Conservation (phyloP, 306 rosid species). For the Dalbergia cochinchinensis region DNA sequence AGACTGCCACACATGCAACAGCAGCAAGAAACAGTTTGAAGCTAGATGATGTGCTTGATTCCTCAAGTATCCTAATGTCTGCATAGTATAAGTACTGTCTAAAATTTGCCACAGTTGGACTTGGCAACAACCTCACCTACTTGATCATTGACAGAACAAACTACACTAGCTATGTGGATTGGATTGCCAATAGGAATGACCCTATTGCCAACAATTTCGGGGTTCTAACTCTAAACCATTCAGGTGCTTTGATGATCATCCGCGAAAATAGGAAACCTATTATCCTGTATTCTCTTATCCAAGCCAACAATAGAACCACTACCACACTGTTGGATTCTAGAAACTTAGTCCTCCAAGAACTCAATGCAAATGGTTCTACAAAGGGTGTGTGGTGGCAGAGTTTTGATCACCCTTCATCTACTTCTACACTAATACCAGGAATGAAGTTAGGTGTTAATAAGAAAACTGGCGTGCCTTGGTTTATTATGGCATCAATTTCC, state of each 20-base stretch:
- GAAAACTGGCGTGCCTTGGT: not conserved
- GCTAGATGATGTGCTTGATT: slow-evolving; percentile 19
- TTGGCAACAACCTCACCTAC: not conserved
- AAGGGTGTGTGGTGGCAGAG: slow-evolving; percentile 37
- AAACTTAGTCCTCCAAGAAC: slow-evolving; percentile 32
- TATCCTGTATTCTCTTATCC: not conserved
- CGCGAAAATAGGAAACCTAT: slow-evolving; percentile 11
- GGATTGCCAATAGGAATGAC: slow-evolving; percentile 32
- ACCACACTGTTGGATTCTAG: slow-evolving; percentile 34
- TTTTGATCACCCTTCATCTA: slow-evolving; percentile 27
- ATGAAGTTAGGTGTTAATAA: slow-evolving; percentile 22
- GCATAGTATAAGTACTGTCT: not conserved
- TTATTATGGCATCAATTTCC: not conserved
- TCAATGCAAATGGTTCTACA: not conserved
- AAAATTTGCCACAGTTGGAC: not conserved
- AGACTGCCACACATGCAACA: not conserved
- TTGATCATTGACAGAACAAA: too few relatives aligned
- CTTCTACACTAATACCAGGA: not conserved
- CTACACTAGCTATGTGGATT: not conserved
- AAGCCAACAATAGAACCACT: not conserved
- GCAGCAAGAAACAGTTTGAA: slow-evolving; percentile 1
- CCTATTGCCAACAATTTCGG: slow-evolving; percentile 9
- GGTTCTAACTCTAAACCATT: slow-evolving; percentile 1
- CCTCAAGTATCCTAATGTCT: slow-evolving; percentile 10
- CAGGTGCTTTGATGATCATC: slow-evolving; percentile 7